Percentiles rank a stretch among this genome's conserved stretches.
Conservation (phyloP, 352 stramenopile species). For the Phytophthora meadii region DNA sequence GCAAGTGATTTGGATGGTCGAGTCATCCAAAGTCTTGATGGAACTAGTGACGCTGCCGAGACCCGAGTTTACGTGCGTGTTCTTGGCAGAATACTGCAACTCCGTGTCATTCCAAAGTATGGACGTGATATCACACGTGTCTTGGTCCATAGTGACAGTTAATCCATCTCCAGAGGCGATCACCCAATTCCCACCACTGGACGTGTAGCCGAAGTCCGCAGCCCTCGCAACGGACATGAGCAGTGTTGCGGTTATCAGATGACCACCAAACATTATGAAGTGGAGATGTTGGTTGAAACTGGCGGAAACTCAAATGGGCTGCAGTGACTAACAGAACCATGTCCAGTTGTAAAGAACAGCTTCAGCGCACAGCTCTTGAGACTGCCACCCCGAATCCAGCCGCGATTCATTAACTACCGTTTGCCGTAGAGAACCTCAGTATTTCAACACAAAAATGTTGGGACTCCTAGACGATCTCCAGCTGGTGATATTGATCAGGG, state of each 20-base stretch:
- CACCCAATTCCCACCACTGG: conserved; percentile 35
- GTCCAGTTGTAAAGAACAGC: background rate
- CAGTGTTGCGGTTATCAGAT: background rate
- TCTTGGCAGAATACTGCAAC: conserved; percentile 52
- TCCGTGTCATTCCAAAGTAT: conserved; percentile 47
- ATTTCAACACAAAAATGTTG: background rate
- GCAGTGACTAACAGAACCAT: background rate
- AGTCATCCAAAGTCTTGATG: conserved; percentile 36
- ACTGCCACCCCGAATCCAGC: conserved; percentile 12
- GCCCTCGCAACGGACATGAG: conserved; percentile 16
- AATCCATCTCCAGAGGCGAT: conserved; percentile 42
- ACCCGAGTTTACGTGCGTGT: conserved; percentile 53
- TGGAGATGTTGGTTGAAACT: background rate
- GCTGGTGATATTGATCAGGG: background rate
- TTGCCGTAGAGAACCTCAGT: conserved; percentile 17
- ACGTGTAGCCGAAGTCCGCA: conserved; percentile 41
- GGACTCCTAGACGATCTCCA: conserved; percentile 25
- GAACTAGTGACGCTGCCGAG: conserved; percentile 36
- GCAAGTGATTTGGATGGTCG: conserved; percentile 54
- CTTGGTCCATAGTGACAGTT: conserved; percentile 43
- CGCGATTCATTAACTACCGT: conserved; percentile 15
- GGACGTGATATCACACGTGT: conserved; percentile 53
- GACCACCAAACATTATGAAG: conserved; percentile 16
- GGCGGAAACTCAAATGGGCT: conserved; percentile 22
- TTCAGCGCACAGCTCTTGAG: conserved; percentile 7